phyloP scores from a whole-genome alignment of 208 protist genomes.

The Wallacemonas sp. region DNA sequence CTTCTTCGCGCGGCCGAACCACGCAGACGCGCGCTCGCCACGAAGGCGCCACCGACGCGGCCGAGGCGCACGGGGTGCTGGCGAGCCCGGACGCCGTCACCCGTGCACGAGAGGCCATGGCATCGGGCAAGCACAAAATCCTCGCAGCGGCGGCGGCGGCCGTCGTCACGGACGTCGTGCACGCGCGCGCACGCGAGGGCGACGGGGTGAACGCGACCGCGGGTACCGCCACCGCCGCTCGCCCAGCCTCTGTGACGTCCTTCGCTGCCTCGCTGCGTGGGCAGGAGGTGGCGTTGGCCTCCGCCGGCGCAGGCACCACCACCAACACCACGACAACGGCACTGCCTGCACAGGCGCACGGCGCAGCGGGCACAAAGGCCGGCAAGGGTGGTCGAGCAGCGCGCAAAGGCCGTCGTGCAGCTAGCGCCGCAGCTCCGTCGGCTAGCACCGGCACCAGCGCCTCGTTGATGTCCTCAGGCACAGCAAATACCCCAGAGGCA shows the following conservation, averaged over 20 bases:
- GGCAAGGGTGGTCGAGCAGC: no score
- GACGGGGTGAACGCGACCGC: neutral
- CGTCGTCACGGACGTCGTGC: neutral
- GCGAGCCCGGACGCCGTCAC: neutral
- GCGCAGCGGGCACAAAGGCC: no score
- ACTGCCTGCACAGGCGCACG: no score
- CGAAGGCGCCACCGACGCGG: no score
- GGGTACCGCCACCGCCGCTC: neutral
- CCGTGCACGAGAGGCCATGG: neutral
- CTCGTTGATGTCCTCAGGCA: no score
- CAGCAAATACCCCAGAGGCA: no score
- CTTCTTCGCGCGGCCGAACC: no score
- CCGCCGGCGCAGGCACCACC: neutral
- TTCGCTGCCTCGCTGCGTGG: neutral
- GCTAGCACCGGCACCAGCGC: no score
- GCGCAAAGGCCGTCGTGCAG: no score
- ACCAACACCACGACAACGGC: neutral
- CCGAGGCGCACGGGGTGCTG: no score
- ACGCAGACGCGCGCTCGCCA: no score
- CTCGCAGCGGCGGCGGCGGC: conserved; percentile 2
- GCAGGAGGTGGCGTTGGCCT: neutral
- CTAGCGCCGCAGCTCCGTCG: no score
- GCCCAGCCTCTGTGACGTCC: neutral
- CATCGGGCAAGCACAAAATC: neutral
- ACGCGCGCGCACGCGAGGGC: neutral